Evolutionary conservation across 2,329 filamentous ascomycete species (phyloP).

Genomic region (Aspergillus intermedius): DNA sequence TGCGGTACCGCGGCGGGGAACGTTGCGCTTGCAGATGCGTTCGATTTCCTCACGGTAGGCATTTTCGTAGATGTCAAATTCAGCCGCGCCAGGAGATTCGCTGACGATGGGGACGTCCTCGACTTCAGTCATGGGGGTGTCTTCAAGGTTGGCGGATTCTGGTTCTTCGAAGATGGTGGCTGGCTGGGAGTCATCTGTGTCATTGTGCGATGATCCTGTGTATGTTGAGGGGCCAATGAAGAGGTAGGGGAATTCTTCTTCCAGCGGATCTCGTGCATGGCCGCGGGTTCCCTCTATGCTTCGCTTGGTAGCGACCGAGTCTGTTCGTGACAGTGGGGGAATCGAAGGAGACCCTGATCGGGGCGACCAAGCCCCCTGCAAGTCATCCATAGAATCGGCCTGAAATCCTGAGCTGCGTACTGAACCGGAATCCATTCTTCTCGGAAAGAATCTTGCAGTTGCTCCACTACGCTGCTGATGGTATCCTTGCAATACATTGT

Average conservation of each 20-base stretch:
- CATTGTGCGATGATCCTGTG: constrained; percentile 22
- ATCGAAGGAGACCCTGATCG: constrained; percentile 20
- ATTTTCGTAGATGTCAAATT: constrained; percentile 81
- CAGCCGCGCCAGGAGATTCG: constrained; percentile 76
- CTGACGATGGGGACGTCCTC: constrained; percentile 51
- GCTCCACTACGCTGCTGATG: constrained; percentile 30
- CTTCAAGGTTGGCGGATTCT: constrained; percentile 30
- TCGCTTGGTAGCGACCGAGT: constrained; percentile 28
- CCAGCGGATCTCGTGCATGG: constrained; percentile 58
- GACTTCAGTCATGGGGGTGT: constrained; percentile 9
- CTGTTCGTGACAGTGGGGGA: constrained; percentile 20
- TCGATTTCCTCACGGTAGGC: constrained; percentile 80
- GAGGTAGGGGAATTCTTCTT: constrained; percentile 63
- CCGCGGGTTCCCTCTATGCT: constrained; percentile 47
- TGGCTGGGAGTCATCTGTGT: constrained; percentile 6
- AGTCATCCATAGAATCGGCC: constrained; percentile 13
- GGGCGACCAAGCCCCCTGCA: constrained; percentile 12
- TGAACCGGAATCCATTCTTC: constrained; percentile 21
- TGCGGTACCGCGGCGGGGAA: constrained; percentile 32
- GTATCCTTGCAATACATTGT: constrained; percentile 49
- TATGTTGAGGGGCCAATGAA: constrained; percentile 62
- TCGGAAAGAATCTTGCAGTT: constrained; percentile 12
- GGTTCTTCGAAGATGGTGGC: constrained; percentile 16
- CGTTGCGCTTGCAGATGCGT: constrained; percentile 53
- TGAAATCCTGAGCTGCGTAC: constrained; percentile 15